Base-by-base conservation (phyloP, 441 rosid genomes). In the Populus hybrid region DNA sequence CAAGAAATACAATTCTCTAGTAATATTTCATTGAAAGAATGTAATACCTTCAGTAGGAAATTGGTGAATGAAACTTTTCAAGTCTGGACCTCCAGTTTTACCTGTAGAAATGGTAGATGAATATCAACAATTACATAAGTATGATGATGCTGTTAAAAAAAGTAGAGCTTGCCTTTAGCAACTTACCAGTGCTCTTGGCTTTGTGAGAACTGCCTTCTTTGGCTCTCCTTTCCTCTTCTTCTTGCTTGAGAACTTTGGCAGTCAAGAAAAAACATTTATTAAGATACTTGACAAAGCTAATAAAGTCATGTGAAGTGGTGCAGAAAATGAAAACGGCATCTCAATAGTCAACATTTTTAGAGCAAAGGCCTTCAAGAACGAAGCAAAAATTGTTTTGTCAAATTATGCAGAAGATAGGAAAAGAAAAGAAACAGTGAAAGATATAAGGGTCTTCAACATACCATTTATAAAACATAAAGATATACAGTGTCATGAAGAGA, bases 191-290 rank as follows among this genome's bases (percentile, higher is more conserved):
- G 85, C 77, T 81, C 46, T 71, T 40, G 67, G 71, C 81, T 85
- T 86, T 90, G 70, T 82, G 84, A 46, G 83, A 72, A 80, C 82
- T 81, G 79, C 90, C 97, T 86, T 90, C 93, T 85, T 78, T 88
- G 69, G 89, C 89, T 84, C 80, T 94, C 86, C 81, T 94, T 84
- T 93, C 93, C 78, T 91, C 97, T 84, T 93, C 98, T 82, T 94
- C 99, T 84, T 88, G 91, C 86, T 92, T 91, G 78, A 91, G 85
- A 86, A 89, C 97, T 94, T 77, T n/a, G 32, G 63, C 79, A 79
- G 75, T 72, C 2, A 34, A 34, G 77, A 59, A 71, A 9, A 9
- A 59, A 40, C 36, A 42, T 16, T 79, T 10, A 67, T 57, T 35
- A 65, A 72, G 71, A 74, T 69, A 67, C 50, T 68, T 21, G 5